phyloP scores from a whole-genome alignment of 78 protist genomes.

The Cavenderia fasciculata region DNA sequence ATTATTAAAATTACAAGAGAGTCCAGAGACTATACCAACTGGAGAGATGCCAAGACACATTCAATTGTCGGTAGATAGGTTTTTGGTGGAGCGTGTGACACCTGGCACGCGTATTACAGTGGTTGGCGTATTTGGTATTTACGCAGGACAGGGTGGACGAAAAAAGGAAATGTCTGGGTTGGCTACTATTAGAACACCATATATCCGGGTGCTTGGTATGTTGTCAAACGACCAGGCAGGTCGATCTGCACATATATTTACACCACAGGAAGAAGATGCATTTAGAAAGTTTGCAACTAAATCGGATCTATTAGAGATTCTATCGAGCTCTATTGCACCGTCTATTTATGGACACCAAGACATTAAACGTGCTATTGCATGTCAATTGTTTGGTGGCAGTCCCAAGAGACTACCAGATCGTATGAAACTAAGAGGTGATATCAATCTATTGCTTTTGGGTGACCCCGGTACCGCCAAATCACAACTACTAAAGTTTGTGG shows the following conservation, averaged over 20 bases:
- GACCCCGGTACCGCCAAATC: conserved; percentile 99
- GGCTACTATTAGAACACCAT: conserved; percentile 79
- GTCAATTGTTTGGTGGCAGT: conserved; percentile 97
- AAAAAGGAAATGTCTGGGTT: conserved; percentile 5
- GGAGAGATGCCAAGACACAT: conserved; percentile 99
- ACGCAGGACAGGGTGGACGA: conserved; percentile 18
- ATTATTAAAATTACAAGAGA: conserved; percentile 97
- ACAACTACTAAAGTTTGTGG: conserved; percentile 97
- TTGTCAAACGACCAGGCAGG: conserved; percentile 59
- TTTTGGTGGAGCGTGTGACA: conserved; percentile 84
- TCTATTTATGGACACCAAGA: conserved; percentile 96
- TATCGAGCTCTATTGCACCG: conserved; percentile 93
- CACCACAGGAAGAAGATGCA: conserved; percentile 85
- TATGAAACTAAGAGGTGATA: conserved; percentile 98
- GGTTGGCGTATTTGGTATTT: conserved; percentile 90
- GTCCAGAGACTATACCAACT: conserved; percentile 98
- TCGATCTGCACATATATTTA: conserved; percentile 22
- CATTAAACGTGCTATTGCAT: conserved; percentile 95
- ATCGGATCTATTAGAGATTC: conserved; percentile 69
- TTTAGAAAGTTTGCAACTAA: conserved; percentile 57
- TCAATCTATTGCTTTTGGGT: conserved; percentile 99
- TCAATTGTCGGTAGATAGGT: conserved; percentile 87
- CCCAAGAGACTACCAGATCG: conserved; percentile 94
- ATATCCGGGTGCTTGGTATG: conserved; percentile 87
- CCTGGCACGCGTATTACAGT: conserved; percentile 95